phyloP scores from a whole-genome alignment of 495 filamentous ascomycete genomes.

The Penicillium odoratum region DNA sequence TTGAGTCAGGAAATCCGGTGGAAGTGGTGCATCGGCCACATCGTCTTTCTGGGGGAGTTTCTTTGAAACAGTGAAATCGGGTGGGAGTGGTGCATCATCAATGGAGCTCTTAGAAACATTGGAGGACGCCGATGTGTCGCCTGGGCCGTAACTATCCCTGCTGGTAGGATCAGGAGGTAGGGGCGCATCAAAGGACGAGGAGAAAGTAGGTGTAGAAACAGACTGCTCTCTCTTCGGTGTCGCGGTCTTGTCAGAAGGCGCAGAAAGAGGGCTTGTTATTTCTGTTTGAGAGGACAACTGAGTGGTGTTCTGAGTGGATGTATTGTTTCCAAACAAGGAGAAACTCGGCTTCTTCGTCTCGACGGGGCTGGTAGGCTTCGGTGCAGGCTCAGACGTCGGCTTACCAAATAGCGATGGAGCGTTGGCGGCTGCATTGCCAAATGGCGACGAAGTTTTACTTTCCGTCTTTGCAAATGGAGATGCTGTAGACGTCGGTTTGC shows the following conservation, averaged over 20 bases:
- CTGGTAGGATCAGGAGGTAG: conserved; percentile 77
- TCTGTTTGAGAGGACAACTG: conserved; percentile 24
- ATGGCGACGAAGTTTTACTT: no score
- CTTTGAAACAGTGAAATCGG: conserved; percentile 21
- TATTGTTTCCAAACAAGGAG: conserved; percentile 36
- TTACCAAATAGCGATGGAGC: conserved; percentile 4
- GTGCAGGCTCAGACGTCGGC: conserved; percentile 6
- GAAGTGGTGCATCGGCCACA: conserved; percentile 16
- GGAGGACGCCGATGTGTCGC: conserved; percentile 70
- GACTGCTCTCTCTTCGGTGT: conserved; percentile 27
- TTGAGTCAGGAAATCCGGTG: conserved; percentile 41
- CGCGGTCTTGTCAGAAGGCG: conserved; percentile 41
- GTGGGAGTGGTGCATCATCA: conserved; percentile 43
- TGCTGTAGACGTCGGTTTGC: conserved; percentile 25
- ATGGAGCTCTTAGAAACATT: conserved; percentile 50
- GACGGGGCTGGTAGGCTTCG: conserved; percentile 32
- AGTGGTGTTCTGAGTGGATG: conserved; percentile 9
- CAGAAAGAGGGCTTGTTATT: conserved; percentile 32
- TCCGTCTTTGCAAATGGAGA: conserved; percentile 37
- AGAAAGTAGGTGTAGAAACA: conserved; percentile 24
- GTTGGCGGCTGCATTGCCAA: no score
- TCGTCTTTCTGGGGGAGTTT: conserved; percentile 30
- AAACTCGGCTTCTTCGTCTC: conserved; percentile 38
- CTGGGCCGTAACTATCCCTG: conserved; percentile 61
- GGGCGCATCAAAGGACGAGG: conserved; percentile 49